Base-by-base conservation (phyloP, 768 basidiomycete species). In the Phaffia tasmanica region DNA sequence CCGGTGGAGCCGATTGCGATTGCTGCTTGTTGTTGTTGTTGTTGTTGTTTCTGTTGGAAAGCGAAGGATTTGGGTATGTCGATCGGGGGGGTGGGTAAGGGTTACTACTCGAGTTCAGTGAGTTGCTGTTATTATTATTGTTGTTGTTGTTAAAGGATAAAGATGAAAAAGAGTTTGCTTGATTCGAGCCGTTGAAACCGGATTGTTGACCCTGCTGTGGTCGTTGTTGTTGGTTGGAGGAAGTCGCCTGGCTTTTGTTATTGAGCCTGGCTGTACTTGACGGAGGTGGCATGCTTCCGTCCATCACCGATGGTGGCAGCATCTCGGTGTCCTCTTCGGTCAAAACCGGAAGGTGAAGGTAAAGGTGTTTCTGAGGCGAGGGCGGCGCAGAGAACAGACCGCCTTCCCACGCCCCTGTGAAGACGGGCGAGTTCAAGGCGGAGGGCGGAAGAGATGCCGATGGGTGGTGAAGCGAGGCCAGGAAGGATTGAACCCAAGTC, bases 361-460 rank as follows among this genome's bases (percentile, higher is more conserved):
- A 67, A 27, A 67, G 55, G 29, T 67, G 66, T 53, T 60, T 53
- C 19, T 53, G 51, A 2, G 66, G 66, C 2, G 59, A 62, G 23
- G 66, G 66, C 21, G 66, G 66, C 11, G 66, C 66, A 5, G 61
- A 62, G 56, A 67, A 67, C 25, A 67, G 61, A 23, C 59, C 66
- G 21, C 61, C 32, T 32, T 67, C 66, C 53, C 61, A 67, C 6
- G 59, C 66, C 21, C 61, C 84, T 9, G 79, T 73, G 53, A 83
- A 77, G 76, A 85, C 85, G 2, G 87, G 85, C 1, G 85, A 83
- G 73, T 89, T 87, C 49, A 90, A 81, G 11, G 83, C 79, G 69
- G 89, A 88, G 57, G 89, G 81, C 76, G 66, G 66, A n/a, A 67
- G 66, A 21, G 66, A 67, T 6, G 66, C 66, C 11, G 61, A 62